These are phyloP conservation scores for Suhomyces anneliseae DNA, from an alignment of 1,139 yeast species.

Conservation along the genomic window DNA sequence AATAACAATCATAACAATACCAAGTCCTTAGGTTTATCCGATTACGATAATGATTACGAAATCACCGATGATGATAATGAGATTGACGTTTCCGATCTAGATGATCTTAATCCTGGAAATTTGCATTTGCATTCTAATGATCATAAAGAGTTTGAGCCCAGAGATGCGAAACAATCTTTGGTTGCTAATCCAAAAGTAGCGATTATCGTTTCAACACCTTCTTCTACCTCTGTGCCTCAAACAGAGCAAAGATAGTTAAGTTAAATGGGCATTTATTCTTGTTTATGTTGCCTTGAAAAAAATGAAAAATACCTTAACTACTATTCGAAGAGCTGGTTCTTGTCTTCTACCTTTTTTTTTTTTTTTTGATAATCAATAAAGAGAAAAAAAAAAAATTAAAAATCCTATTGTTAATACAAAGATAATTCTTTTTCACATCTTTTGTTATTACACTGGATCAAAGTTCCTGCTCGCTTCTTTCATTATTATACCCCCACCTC, in stretches of 20 bases:
- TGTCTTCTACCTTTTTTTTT: not conserved
- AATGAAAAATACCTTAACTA: too few relatives aligned
- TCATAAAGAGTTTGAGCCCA: not conserved
- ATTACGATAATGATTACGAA: slow-evolving; percentile 33
- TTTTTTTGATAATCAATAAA: too few relatives aligned
- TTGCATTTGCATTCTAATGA: slow-evolving; percentile 6
- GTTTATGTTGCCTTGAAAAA: not conserved
- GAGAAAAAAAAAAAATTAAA: too few relatives aligned
- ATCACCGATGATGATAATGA: slow-evolving; percentile 31
- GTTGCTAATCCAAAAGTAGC: slow-evolving; percentile 16
- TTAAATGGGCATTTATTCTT: not conserved
- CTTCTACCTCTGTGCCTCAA: slow-evolving; percentile 12
- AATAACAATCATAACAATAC: slow-evolving; percentile 15
- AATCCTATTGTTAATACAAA: not conserved
- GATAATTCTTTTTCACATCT: not conserved
- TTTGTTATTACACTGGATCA: not conserved
- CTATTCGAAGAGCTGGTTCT: not conserved
- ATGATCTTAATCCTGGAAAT: slow-evolving; percentile 15
- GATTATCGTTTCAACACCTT: slow-evolving; percentile 28
- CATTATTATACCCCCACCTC: not conserved
- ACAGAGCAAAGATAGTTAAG: not conserved
- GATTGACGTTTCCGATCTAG: slow-evolving; percentile 18
- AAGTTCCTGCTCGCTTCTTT: not conserved
- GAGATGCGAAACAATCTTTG: not conserved
- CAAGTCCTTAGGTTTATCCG: slow-evolving; percentile 18